phyloP scores from a whole-genome alignment of 1,284 basidiomycete species.

The Pseudozyma tsukubaensis region DNA sequence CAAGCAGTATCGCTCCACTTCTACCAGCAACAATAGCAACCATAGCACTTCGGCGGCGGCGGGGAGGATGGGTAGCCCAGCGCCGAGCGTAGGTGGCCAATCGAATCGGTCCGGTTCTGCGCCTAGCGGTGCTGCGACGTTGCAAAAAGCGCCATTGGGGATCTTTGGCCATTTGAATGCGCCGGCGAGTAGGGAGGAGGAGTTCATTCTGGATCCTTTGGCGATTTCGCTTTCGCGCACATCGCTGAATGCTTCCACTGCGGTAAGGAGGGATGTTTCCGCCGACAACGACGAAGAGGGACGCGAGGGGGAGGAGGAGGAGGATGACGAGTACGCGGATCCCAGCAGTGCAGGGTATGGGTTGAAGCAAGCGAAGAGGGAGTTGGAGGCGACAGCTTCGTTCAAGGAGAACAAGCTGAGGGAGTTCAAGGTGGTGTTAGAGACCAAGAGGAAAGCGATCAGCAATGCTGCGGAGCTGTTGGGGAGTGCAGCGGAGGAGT shows the following conservation, averaged over 20 bases:
- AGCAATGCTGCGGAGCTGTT: slow-evolving; percentile 49
- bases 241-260: slow-evolving; percentile 12
- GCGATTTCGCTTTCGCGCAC: slow-evolving; percentile 35
- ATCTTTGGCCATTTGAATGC: slow-evolving; percentile 32
- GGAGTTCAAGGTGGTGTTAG: slow-evolving; percentile 46
- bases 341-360: slow-evolving; percentile 18
- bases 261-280: slow-evolving; percentile 5
- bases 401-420: slow-evolving; percentile 18
- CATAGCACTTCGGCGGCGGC: slow-evolving; percentile 1
- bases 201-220: slow-evolving; percentile 48
- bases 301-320: slow-evolving; percentile 13
- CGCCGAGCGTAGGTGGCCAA: slow-evolving; percentile 25
- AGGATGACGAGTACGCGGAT: slow-evolving; percentile 29
- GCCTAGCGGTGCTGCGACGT: background rate
- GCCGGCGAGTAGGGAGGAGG: slow-evolving; percentile 17
- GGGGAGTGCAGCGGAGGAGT: slow-evolving; percentile 44
- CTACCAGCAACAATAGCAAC: background rate
- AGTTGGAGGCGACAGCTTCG: slow-evolving; percentile 10
- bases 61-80: slow-evolving; percentile 28
- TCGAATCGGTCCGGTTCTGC: slow-evolving; percentile 20
- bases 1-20: slow-evolving; percentile 31
- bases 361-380: slow-evolving; percentile 21
- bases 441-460: slow-evolving; percentile 45
- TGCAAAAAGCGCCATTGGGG: slow-evolving; percentile 17
- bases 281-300: slow-evolving; percentile 17